Evolutionary conservation across 352 stramenopile genomes (phyloP).

Genomic region (Vaucheria bursata): DNA sequence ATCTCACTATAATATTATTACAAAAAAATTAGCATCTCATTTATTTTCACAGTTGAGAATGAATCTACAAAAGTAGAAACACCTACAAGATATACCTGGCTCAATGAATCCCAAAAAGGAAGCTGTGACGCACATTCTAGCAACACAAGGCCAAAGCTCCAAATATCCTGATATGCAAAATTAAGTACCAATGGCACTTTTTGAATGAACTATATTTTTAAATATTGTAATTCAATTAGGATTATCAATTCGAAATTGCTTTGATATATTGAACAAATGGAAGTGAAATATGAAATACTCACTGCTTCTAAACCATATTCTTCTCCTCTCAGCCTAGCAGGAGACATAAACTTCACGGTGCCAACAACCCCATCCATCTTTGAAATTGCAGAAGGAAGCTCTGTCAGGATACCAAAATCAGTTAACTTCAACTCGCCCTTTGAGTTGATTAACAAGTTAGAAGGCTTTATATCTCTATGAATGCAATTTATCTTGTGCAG

Average conservation of each 20-base stretch:
- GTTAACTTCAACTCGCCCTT: slow-evolving; percentile 59
- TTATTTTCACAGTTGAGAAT: no score
- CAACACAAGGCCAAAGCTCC: slow-evolving; percentile 55
- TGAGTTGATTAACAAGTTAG: slow-evolving; percentile 75
- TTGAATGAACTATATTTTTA: no score
- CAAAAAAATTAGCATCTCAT: no score
- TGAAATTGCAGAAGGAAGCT: slow-evolving; percentile 69
- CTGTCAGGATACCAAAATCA: slow-evolving; percentile 75
- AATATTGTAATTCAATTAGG: no score
- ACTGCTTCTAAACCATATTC: slow-evolving; percentile 49
- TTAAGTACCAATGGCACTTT: background rate
- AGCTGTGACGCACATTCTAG: slow-evolving; percentile 61
- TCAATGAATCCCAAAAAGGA: background rate
- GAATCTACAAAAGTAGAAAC: no score
- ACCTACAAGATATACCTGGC: background rate
- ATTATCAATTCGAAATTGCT: no score
- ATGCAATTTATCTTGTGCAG: slow-evolving; percentile 30
- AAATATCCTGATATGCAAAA: slow-evolving; percentile 47
- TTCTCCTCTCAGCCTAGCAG: slow-evolving; percentile 51
- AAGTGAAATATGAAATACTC: slow-evolving; percentile 5
- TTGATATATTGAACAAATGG: no score
- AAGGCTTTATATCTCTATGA: slow-evolving; percentile 79
- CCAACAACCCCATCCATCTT: slow-evolving; percentile 69
- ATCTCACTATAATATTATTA: no score
- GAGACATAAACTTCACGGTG: slow-evolving; percentile 58